Conservation (phyloP, 2,329 filamentous ascomycete genomes). For the Penicillium sp. region DNA sequence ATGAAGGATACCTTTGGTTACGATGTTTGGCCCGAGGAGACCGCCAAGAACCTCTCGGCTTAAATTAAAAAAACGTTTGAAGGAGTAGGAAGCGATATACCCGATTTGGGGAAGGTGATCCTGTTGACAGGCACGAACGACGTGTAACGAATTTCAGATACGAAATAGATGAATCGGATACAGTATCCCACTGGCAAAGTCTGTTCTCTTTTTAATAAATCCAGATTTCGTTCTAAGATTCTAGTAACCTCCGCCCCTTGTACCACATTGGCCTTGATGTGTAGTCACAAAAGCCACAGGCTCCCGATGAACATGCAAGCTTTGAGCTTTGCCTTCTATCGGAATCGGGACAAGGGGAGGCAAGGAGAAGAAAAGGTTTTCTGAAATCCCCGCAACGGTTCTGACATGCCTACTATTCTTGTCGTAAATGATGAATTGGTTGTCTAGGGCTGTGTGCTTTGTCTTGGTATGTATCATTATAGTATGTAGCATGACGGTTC, state of each 20-base stretch:
- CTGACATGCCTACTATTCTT: background rate
- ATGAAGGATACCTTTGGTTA: slow-evolving; percentile 82
- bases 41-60: slow-evolving; percentile 38
- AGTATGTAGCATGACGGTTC: background rate
- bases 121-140: slow-evolving; percentile 1
- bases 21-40: slow-evolving; percentile 68
- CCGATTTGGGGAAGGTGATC: slow-evolving; percentile 5
- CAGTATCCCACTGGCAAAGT: background rate
- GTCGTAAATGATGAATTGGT: background rate
- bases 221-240: background rate
- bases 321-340: background rate
- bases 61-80: slow-evolving; percentile 23
- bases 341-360: background rate
- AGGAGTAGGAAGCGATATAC: slow-evolving; percentile 11
- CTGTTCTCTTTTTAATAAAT: background rate
- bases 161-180: slow-evolving; percentile 25
- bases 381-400: background rate
- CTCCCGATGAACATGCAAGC: background rate
- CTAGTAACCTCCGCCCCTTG: background rate
- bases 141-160: slow-evolving; percentile 21
- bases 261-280: background rate
- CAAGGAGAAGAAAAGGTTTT: background rate
- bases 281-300: background rate
- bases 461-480: background rate
- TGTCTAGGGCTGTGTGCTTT: background rate